Evolutionary conservation across 2,329 filamentous ascomycete species (phyloP), one percentile per base, ranked within the genome.

Genomic region (Coniochaeta prunicola): DNA sequence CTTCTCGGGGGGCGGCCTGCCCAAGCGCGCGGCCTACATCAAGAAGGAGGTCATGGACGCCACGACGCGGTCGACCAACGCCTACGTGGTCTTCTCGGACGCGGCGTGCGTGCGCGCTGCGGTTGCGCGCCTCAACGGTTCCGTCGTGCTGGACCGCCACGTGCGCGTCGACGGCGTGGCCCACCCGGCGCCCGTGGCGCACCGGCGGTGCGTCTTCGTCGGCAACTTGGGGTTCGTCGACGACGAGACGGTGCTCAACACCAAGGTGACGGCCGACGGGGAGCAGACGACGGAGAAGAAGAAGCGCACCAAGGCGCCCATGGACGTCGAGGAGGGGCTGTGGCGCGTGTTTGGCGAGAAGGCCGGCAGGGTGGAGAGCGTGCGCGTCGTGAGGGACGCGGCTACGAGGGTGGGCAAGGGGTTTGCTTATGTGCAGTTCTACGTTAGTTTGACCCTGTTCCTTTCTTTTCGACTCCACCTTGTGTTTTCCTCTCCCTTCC

Each of bases 201-300:
- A 96, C 72, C 87, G 89, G 60, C 89, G 92, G 58, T 99, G 94
- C 72, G 87, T 99, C 17, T 99, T 99, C 69, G 90, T 99, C 28
- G 94, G 94, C 53, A 99, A 99, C 69, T 82, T 99, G 1, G 92
- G 91, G 56, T 99, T 99, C 68, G 91, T 99, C 17, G 93, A 97
- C 68, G 91, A 97, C 64, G 92, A 97, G 75, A 89, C 84, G 40
- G 80, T 88, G 56, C 74, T 89, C 24, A 83, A 83, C 57, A 83
- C 85, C 19, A 84, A 83, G 56, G 80, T 86, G 34, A 85, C 85
- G 42, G 87, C 84, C 56, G 81, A 87, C 50, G 85, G 82, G 42
- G 84, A 85, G 56, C 83, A 87, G 67, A 90, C 90, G 69, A 68
- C 65, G 1, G 69, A 69, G 60, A 85, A 83, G 68, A 80, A 69